phyloP scores from a whole-genome alignment of 345 rosid species.

The Bruguiera sexangula region DNA sequence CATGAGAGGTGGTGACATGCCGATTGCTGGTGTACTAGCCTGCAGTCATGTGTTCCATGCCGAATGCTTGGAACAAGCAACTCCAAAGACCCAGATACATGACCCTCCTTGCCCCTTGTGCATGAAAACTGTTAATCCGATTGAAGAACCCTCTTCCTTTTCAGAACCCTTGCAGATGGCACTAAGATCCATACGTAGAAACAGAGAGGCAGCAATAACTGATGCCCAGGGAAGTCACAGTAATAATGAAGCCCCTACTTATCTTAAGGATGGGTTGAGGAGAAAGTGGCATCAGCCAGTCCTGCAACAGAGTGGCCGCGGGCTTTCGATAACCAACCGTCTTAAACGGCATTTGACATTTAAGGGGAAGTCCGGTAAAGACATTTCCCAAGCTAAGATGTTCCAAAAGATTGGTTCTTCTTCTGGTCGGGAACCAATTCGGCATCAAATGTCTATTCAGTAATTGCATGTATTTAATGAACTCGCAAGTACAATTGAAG shows the following conservation, averaged over 20 bases:
- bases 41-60: constrained; percentile 87
- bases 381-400: constrained; percentile 21
- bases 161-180: constrained; percentile 70
- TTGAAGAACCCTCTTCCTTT: constrained; percentile 41
- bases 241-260: constrained; percentile 30
- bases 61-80: constrained; percentile 82
- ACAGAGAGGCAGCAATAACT: constrained; percentile 41
- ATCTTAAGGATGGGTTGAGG: constrained; percentile 34
- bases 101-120: constrained; percentile 80
- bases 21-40: constrained; percentile 68
- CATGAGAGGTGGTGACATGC: constrained; percentile 72
- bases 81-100: constrained; percentile 56
- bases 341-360: constrained; percentile 48
- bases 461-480: constrained; percentile 21
- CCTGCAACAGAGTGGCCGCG: constrained; percentile 22
- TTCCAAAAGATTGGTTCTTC: constrained; percentile 34
- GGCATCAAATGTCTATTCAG: constrained; percentile 17
- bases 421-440: constrained; percentile 26
- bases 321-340: constrained; percentile 42
- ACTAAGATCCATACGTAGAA: constrained; percentile 56
- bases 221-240: constrained; percentile 35
- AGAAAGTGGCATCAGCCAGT: constrained; percentile 35
- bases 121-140: constrained; percentile 41
- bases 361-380: constrained; percentile 35
- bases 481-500: constrained; percentile 18